These are phyloP conservation scores for Colletotrichum sansevieriae DNA, from an alignment of 2,329 filamentous ascomycete genomes.

Conservation along the genomic window DNA sequence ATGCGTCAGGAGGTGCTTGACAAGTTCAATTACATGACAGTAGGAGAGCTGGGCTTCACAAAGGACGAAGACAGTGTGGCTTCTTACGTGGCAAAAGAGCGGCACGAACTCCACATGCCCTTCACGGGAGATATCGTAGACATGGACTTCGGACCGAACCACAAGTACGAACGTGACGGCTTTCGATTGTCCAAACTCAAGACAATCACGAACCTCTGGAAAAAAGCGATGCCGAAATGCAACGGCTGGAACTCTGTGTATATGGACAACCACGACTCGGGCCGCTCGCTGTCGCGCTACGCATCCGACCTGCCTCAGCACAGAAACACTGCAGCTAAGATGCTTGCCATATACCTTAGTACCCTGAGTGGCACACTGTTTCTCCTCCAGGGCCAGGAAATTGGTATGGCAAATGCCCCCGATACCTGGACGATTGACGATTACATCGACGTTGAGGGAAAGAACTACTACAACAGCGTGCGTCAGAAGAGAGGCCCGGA, in stretches of 20 bases:
- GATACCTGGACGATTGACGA: conserved; percentile 57
- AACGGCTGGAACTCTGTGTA: conserved; percentile 65
- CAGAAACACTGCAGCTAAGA: conserved; percentile 56
- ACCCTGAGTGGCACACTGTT: conserved; percentile 60
- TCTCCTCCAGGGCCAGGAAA: conserved; percentile 65
- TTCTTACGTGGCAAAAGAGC: conserved; percentile 60
- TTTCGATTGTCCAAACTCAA: conserved; percentile 54
- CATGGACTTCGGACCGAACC: conserved; percentile 53
- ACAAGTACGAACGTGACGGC: conserved; percentile 56
- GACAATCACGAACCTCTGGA: conserved; percentile 52
- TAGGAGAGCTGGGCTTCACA: no score
- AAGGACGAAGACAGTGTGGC: no score
- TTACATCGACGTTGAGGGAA: conserved; percentile 58
- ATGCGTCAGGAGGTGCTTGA: no score
- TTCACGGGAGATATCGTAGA: conserved; percentile 47
- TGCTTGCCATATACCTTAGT: conserved; percentile 51
- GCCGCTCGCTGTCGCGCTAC: conserved; percentile 63
- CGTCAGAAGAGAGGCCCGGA: conserved; percentile 40
- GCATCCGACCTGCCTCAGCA: conserved; percentile 54
- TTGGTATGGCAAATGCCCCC: conserved; percentile 63
- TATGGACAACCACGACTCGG: conserved; percentile 69
- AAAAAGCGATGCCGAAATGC: conserved; percentile 51
- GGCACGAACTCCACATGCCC: conserved; percentile 50
- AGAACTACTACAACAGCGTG: conserved; percentile 53
- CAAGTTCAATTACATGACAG: no score